Conservation (phyloP, 2,329 filamentous ascomycete species). For the Aureobasidium sp. region DNA sequence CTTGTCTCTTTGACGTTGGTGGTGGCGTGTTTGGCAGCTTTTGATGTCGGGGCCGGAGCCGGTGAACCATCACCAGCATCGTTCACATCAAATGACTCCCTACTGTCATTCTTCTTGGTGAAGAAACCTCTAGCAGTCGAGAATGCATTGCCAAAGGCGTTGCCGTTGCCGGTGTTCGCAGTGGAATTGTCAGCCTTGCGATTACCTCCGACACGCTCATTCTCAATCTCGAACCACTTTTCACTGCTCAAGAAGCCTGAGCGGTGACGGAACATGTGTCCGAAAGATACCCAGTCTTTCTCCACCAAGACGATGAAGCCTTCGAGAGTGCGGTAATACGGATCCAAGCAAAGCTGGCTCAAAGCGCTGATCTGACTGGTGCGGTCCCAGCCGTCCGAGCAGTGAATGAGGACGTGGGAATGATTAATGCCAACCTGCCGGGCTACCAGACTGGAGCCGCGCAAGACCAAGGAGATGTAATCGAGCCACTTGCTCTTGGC, state of each 20-base stretch:
- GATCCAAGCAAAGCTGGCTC: conserved; percentile 88
- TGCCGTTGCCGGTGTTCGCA: conserved; percentile 55
- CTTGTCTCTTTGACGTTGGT: conserved; percentile 87
- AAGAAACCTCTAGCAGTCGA: conserved; percentile 80
- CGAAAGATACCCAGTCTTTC: conserved; percentile 97
- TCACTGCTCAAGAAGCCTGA: conserved; percentile 82
- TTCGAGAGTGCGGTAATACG: conserved; percentile 88
- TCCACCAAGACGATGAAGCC: conserved; percentile 92
- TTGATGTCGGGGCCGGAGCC: conserved; percentile 32
- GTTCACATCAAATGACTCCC: conserved; percentile 59
- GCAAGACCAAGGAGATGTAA: conserved; percentile 76
- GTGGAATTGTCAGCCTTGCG: conserved; percentile 37
- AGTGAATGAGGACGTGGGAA: conserved; percentile 93
- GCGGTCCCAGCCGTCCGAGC: conserved; percentile 96
- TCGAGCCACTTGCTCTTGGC: conserved; percentile 84
- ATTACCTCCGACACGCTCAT: conserved; percentile 61
- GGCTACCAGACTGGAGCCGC: conserved; percentile 77
- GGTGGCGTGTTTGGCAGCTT: conserved; percentile 46
- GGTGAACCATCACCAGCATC: conserved; percentile 39
- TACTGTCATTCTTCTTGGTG: conserved; percentile 66
- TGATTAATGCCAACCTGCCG: conserved; percentile 85
- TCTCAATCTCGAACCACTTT: conserved; percentile 88
- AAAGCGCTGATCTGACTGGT: conserved; percentile 91
- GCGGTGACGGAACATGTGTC: conserved; percentile 94
- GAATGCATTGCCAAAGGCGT: conserved; percentile 77